These are phyloP conservation scores for Leucosporidium creatinivorum DNA, from an alignment of 768 basidiomycete genomes.

Conservation along the genomic window DNA sequence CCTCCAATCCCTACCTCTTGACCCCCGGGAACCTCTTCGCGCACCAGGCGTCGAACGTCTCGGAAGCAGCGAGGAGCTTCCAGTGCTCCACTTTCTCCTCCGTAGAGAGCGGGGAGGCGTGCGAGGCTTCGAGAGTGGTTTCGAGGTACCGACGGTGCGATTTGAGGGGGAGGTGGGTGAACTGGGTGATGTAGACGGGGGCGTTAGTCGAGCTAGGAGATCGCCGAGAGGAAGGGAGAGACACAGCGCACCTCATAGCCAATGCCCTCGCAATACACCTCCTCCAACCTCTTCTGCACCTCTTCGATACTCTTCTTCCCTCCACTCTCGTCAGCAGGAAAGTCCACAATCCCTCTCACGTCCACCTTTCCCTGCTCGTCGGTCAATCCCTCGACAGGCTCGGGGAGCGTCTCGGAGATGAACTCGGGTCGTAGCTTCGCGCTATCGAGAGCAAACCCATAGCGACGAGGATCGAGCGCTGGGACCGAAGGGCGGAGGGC, in stretches of 20 bases:
- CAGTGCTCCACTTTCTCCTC: constrained; percentile 52
- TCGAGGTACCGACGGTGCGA: constrained; percentile 85
- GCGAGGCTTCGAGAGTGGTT: constrained; percentile 58
- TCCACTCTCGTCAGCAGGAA: constrained; percentile 40
- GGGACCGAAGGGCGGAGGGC: constrained; percentile 56
- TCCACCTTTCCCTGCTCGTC: constrained; percentile 4
- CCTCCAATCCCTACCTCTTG: constrained; percentile 62
- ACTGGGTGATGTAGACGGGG: no score
- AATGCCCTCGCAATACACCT: constrained; percentile 72
- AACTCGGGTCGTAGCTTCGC: constrained; percentile 72
- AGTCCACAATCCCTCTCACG: constrained; percentile 26
- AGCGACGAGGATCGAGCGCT: constrained; percentile 46
- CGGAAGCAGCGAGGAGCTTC: constrained; percentile 61
- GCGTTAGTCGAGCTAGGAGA: no score
- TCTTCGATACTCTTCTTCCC: constrained; percentile 54
- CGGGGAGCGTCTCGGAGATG: constrained; percentile 44
- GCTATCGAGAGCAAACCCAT: constrained; percentile 58
- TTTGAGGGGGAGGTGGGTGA: constrained; percentile 65
- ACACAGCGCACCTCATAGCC: constrained; percentile 59
- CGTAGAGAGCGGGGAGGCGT: constrained; percentile 29
- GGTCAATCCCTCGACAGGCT: not conserved
- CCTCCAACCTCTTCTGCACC: constrained; percentile 61
- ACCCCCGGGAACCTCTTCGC: constrained; percentile 70
- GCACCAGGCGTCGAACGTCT: constrained; percentile 75
- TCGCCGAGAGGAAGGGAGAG: no score